phyloP scores from a whole-genome alignment of 2,329 filamentous ascomycete genomes.

The Xylaria polymorpha region DNA sequence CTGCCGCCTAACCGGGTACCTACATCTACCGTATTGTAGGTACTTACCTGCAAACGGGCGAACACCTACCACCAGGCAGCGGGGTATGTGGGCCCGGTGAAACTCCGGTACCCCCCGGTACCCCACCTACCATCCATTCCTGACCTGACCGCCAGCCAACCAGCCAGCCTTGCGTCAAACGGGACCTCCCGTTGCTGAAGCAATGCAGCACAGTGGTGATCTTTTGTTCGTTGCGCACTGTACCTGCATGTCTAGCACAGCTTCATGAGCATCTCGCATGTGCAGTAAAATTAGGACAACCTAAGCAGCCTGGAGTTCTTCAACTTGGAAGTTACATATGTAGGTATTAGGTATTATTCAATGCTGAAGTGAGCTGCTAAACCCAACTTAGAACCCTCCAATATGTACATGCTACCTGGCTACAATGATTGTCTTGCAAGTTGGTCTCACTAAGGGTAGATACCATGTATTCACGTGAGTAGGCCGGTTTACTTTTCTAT shows the following conservation, averaged over 20 bases:
- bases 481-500: not conserved
- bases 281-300: too few relatives aligned
- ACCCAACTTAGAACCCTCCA: too few relatives aligned
- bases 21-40: not conserved
- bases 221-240: too few relatives aligned
- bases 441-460: not conserved
- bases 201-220: too few relatives aligned
- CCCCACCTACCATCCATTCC: not conserved
- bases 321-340: too few relatives aligned
- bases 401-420: not conserved
- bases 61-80: conserved; percentile 19
- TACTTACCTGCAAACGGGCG: conserved; percentile 30
- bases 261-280: not conserved
- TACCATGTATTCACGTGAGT: too few relatives aligned
- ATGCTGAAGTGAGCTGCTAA: too few relatives aligned
- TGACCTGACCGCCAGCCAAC: not conserved
- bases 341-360: too few relatives aligned
- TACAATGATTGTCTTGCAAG: not conserved
- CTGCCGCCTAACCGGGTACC: conserved; percentile 10
- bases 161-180: not conserved
- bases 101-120: conserved; percentile 36
- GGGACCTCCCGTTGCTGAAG: not conserved
- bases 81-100: conserved; percentile 36
- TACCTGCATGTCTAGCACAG: not conserved
- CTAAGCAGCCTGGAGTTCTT: not conserved